Conservation (phyloP, 192 early-diverging fungal genomes). For the Rhizophagus clarus region DNA sequence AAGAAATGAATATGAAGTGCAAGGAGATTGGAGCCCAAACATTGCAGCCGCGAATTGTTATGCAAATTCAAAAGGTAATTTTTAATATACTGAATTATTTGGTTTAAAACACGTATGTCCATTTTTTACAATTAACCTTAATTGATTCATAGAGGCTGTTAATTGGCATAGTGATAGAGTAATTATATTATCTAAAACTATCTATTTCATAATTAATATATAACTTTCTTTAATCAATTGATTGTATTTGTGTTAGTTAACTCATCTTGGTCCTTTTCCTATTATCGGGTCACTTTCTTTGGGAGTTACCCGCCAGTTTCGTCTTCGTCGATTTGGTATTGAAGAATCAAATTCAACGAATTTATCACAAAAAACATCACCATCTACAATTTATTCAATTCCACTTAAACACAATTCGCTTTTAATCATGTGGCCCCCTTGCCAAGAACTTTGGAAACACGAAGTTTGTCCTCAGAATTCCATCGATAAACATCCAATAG, state of each 20-base stretch:
- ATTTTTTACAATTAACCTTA: not conserved
- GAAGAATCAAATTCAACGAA: slow-evolving; percentile 27
- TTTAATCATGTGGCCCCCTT: slow-evolving; percentile 47
- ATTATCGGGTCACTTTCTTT: slow-evolving; percentile 46
- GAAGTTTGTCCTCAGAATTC: slow-evolving; percentile 38
- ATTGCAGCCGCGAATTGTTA: slow-evolving; percentile 48
- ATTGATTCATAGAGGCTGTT: slow-evolving; percentile 35
- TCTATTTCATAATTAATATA: not conserved
- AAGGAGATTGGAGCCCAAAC: slow-evolving; percentile 47
- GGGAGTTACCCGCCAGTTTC: slow-evolving; percentile 48
- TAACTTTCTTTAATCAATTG: too few relatives aligned
- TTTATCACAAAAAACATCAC: too few relatives aligned
- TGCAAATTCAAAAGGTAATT: slow-evolving; percentile 38
- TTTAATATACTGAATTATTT: not conserved
- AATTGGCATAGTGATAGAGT: slow-evolving; percentile 47
- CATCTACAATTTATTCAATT: slow-evolving; percentile 41
- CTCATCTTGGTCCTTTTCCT: slow-evolving; percentile 43
- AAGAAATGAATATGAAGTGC: slow-evolving; percentile 43
- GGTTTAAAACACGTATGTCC: not conserved
- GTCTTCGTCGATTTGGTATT: slow-evolving; percentile 39
- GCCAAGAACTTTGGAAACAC: slow-evolving; percentile 40
- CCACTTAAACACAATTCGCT: slow-evolving; percentile 47
- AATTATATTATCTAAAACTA: not conserved
- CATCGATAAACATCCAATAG: not conserved
- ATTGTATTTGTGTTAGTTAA: slow-evolving; percentile 28